phyloP scores from a whole-genome alignment of 2,329 filamentous ascomycete genomes.

The Fusarium sp. region DNA sequence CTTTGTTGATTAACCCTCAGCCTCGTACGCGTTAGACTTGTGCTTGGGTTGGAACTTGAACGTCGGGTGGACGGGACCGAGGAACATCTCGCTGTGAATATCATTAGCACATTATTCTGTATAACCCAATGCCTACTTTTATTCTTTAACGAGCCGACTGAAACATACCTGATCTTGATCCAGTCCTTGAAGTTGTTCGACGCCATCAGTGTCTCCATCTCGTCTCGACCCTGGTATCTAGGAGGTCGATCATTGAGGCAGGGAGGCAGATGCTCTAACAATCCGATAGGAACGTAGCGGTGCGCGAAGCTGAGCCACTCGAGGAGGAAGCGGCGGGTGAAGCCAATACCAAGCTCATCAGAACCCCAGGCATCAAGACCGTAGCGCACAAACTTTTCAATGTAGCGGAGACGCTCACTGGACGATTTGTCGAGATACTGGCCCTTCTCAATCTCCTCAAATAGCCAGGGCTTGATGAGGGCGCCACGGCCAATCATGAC shows the following conservation, averaged over 20 bases:
- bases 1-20: slow-evolving; percentile 69
- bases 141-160: not conserved
- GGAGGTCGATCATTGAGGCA: slow-evolving; percentile 91
- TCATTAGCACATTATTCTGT: slow-evolving; percentile 26
- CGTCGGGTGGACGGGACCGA: slow-evolving; percentile 88
- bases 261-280: slow-evolving; percentile 90
- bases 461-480: slow-evolving; percentile 97
- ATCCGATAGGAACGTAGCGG: slow-evolving; percentile 90
- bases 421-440: slow-evolving; percentile 98
- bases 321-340: slow-evolving; percentile 90
- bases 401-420: slow-evolving; percentile 84
- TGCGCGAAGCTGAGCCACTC: slow-evolving; percentile 97
- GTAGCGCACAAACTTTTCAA: slow-evolving; percentile 92
- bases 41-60: slow-evolving; percentile 98
- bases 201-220: slow-evolving; percentile 92
- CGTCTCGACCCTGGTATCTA: slow-evolving; percentile 85
- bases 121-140: not conserved
- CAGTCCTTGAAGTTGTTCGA: slow-evolving; percentile 96
- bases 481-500: slow-evolving; percentile 98
- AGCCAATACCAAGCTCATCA: slow-evolving; percentile 93
- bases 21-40: slow-evolving; percentile 93
- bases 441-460: slow-evolving; percentile 92
- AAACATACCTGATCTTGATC: slow-evolving; percentile 94
- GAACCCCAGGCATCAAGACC: slow-evolving; percentile 96
- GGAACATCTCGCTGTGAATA: slow-evolving; percentile 88